A percentile compares a stretch with the other conserved stretches of the same genome.
These are phyloP conservation scores for Penstemon barbatus DNA, from an alignment of 257 asterid genomes.

Conservation along the genomic window DNA sequence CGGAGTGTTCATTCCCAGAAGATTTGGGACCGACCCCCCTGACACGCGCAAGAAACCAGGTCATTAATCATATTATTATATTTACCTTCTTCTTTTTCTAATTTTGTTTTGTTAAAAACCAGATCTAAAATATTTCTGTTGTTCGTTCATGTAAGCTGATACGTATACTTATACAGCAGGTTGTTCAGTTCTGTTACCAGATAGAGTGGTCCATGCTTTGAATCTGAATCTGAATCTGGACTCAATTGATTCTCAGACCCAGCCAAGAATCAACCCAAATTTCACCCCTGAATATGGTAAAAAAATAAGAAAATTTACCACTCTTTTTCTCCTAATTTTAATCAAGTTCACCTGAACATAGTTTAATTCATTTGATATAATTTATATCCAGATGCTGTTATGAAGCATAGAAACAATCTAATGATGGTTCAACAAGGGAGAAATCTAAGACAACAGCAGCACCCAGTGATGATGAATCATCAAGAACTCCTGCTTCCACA, in stretches of 20 bases:
- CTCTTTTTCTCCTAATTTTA: too few species aligned
- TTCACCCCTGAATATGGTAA: slow-evolving; percentile 36
- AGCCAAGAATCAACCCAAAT: slow-evolving; percentile 16
- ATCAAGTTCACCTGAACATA: too few species aligned
- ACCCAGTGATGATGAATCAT: background rate
- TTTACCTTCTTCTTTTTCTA: background rate
- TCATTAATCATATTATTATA: background rate
- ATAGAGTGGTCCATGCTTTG: slow-evolving; percentile 65
- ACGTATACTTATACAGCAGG: slow-evolving; percentile 33
- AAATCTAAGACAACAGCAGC: background rate
- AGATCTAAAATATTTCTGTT: too few species aligned
- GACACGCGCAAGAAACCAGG: slow-evolving; percentile 53
- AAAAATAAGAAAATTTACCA: background rate
- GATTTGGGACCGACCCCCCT: slow-evolving; percentile 33
- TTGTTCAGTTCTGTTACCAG: slow-evolving; percentile 60
- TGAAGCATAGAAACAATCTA: background rate
- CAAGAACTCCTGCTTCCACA: slow-evolving; percentile 4
- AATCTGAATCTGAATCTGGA: slow-evolving; percentile 46
- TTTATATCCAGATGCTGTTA: background rate
- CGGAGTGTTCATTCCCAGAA: slow-evolving; percentile 77
- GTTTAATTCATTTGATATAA: background rate
- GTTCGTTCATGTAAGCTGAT: slow-evolving; percentile 10
- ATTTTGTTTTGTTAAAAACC: too few species aligned
- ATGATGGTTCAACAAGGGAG: background rate
- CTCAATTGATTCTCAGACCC: slow-evolving; percentile 32